Conservation (phyloP, 257 asterid species). For the Nemophila menziesii region DNA sequence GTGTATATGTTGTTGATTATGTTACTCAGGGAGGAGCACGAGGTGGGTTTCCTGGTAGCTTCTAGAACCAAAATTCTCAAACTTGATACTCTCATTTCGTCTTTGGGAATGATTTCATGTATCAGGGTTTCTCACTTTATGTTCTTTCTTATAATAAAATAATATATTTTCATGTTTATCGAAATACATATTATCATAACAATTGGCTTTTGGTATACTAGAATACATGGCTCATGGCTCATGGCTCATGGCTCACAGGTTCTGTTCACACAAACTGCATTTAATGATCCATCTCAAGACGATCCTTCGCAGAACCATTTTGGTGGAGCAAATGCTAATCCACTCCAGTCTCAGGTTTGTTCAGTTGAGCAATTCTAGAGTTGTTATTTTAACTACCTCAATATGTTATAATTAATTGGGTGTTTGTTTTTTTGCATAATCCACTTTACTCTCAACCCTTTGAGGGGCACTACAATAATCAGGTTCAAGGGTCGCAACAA, state of each 20-base stretch:
- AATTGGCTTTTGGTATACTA: constrained; percentile 17
- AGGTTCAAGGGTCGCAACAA: constrained; percentile 67
- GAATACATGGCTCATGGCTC: no score
- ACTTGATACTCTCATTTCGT: constrained; percentile 80
- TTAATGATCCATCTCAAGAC: constrained; percentile 71
- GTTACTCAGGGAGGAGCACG: constrained; percentile 75
- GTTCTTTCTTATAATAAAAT: no score
- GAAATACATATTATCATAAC: no score
- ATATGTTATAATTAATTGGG: no score
- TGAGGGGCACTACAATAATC: constrained; percentile 58
- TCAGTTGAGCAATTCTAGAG: no score
- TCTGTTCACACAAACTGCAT: constrained; percentile 79
- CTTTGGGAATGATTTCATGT: constrained; percentile 90
- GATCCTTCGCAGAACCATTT: constrained; percentile 74
- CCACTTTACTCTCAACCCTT: constrained; percentile 87
- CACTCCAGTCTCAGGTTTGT: constrained; percentile 78
- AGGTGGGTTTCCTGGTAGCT: constrained; percentile 86
- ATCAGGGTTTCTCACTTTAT: constrained; percentile 56
- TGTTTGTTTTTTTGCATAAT: constrained; percentile 33
- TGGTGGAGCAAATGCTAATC: constrained; percentile 47
- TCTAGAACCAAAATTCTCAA: constrained; percentile 74
- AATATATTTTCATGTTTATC: no score
- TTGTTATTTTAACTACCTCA: not conserved
- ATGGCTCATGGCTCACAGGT: constrained; percentile 92
- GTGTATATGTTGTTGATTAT: constrained; percentile 76